phyloP scores from a whole-genome alignment of 2,329 filamentous ascomycete species.

The Trichophyton equinum region DNA sequence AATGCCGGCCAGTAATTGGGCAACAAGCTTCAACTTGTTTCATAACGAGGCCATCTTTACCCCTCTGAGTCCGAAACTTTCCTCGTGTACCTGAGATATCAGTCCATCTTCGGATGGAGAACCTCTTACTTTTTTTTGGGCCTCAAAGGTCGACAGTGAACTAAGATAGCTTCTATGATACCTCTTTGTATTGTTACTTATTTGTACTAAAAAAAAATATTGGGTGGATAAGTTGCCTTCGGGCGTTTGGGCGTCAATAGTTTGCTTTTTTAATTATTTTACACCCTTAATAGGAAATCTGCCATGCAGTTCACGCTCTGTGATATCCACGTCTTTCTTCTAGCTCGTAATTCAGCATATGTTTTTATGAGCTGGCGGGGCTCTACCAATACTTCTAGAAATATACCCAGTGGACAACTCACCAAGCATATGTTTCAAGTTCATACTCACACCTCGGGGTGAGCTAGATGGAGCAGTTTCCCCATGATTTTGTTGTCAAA shows the following conservation, averaged over 20 bases:
- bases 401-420: not conserved
- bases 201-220: not conserved
- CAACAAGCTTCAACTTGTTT: not conserved
- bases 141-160: not conserved
- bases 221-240: not conserved
- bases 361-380: not conserved
- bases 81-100: not conserved
- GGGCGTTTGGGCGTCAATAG: slow-evolving; percentile 2
- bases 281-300: not conserved
- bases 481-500: not conserved
- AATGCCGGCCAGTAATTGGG: not conserved
- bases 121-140: not conserved
- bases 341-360: not conserved
- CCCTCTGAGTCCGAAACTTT: not conserved
- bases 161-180: not conserved
- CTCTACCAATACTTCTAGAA: not conserved
- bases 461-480: not conserved
- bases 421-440: not conserved
- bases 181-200: not conserved
- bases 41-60: not conserved
- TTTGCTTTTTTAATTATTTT: not conserved
- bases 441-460: not conserved
- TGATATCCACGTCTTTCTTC: not conserved
- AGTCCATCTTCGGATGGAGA: not conserved
- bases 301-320: not conserved